Conservation (phyloP, 164 flowering plant genomes). For the Brasenia schreberi region DNA sequence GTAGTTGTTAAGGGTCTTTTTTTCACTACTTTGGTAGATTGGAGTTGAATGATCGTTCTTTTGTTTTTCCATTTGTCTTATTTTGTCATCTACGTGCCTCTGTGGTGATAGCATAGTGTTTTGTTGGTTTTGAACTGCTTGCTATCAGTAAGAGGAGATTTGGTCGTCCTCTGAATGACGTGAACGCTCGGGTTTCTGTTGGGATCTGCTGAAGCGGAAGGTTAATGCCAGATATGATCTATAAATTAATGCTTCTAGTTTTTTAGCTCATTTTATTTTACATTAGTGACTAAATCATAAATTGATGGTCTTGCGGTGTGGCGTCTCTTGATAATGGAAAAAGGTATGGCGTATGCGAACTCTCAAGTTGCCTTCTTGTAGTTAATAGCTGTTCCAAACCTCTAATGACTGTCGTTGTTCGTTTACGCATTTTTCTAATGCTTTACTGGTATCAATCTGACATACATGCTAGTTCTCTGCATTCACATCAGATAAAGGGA, state of each 20-base stretch:
- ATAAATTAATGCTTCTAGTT: not conserved
- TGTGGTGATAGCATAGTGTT: not conserved
- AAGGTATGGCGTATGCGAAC: not conserved
- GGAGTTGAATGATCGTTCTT: not conserved
- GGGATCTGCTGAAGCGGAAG: constrained; percentile 4
- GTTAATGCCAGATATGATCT: not conserved
- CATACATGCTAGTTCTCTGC: not conserved
- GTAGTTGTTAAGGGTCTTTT: not conserved
- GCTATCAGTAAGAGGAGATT: not conserved
- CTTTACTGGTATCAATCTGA: not conserved
- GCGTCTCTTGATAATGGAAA: not conserved
- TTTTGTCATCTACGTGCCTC: not conserved
- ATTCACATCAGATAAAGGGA: too few relatives aligned
- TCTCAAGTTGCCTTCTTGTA: not conserved
- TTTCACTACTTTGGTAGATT: not conserved
- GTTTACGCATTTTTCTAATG: not conserved
- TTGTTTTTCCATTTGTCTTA: not conserved
- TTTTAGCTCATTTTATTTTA: not conserved
- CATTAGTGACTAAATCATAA: not conserved
- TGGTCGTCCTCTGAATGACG: not conserved
- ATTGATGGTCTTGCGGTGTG: not conserved
- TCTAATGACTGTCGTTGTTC: not conserved
- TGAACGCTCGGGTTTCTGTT: constrained; percentile 1
- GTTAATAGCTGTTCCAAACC: not conserved
- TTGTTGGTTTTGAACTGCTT: not conserved